Evolutionary conservation across 2,329 filamentous ascomycete species (phyloP).

Genomic region (Didymella segeticola): DNA sequence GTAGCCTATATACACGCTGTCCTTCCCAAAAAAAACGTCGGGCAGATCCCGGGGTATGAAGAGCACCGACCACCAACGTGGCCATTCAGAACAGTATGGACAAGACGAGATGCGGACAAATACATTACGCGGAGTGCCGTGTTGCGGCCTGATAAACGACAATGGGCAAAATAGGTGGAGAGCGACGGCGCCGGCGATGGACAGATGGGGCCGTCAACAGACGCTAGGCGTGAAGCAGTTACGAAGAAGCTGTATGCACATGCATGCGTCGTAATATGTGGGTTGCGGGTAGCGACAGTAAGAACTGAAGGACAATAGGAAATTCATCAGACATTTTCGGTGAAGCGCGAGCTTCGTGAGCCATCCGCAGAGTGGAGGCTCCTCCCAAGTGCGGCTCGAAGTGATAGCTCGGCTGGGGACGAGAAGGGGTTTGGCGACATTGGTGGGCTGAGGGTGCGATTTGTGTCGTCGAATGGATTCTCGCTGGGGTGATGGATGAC

Average conservation of each 20-base stretch:
- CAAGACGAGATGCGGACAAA: slow-evolving; percentile 9
- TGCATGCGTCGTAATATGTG: slow-evolving; percentile 35
- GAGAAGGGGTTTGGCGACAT: slow-evolving; percentile 46
- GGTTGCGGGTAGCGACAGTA: slow-evolving; percentile 30
- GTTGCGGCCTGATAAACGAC: slow-evolving; percentile 8
- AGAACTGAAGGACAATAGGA: slow-evolving; percentile 25
- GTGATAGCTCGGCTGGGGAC: slow-evolving; percentile 43
- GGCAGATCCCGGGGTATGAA: slow-evolving; percentile 12
- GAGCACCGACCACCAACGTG: background rate
- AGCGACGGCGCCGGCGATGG: background rate
- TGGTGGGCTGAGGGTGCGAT: slow-evolving; percentile 45
- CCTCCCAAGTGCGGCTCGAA: slow-evolving; percentile 48
- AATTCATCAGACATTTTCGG: slow-evolving; percentile 53
- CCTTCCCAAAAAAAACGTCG: slow-evolving; percentile 1
- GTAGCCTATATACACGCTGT: slow-evolving; percentile 1
- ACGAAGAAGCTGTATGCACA: slow-evolving; percentile 29
- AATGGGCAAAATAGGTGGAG: background rate
- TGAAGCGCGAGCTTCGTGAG: slow-evolving; percentile 55
- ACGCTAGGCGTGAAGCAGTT: slow-evolving; percentile 2
- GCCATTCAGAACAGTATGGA: slow-evolving; percentile 1
- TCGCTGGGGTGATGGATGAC: slow-evolving; percentile 59
- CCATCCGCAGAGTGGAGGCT: slow-evolving; percentile 55
- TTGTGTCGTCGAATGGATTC: slow-evolving; percentile 33
- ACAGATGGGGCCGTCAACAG: background rate
- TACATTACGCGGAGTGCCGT: slow-evolving; percentile 12